These are phyloP conservation scores for Phytopythium aichiense DNA, from an alignment of 352 stramenopile species.

Conservation along the genomic window DNA sequence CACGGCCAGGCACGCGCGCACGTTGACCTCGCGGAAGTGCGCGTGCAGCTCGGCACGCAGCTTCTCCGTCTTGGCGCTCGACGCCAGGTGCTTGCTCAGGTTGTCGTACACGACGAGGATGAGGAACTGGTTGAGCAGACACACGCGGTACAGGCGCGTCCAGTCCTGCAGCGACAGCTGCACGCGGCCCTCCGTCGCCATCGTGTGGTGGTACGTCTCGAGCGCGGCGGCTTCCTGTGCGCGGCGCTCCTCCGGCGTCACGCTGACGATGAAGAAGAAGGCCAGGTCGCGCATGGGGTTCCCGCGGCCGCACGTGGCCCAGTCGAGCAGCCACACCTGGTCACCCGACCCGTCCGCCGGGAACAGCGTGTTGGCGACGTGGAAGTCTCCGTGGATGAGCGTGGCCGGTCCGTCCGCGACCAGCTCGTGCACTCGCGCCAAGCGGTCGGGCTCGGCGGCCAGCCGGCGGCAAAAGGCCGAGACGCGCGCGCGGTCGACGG, in stretches of 20 bases:
- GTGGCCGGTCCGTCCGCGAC: conserved; percentile 48
- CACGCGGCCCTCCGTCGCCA: conserved; percentile 17
- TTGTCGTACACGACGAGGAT: conserved; percentile 80
- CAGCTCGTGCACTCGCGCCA: conserved; percentile 44
- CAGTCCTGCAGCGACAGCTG: conserved; percentile 36
- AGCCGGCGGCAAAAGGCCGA: conserved; percentile 40
- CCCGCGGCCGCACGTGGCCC: conserved; percentile 68
- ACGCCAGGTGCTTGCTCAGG: conserved; percentile 74
- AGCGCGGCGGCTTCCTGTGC: conserved; percentile 33
- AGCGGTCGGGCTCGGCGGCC: conserved; percentile 28
- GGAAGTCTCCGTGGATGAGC: conserved; percentile 80
- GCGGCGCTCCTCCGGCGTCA: conserved; percentile 39
- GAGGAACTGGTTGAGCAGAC: conserved; percentile 77
- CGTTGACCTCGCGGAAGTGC: conserved; percentile 72
- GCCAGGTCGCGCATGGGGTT: conserved; percentile 76
- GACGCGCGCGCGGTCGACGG: conserved; percentile 23
- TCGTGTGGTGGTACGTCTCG: conserved; percentile 33
- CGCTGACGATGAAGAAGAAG: conserved; percentile 84
- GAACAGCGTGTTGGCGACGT: conserved; percentile 77
- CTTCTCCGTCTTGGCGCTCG: conserved; percentile 63
- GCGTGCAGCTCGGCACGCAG: conserved; percentile 51
- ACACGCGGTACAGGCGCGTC: conserved; percentile 49
- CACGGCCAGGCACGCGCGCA: conserved; percentile 51
- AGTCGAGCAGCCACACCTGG: conserved; percentile 68
- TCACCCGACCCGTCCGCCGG: conserved; percentile 19